Evolutionary conservation across 805 yeast species (phyloP).

Genomic region (Nadsonia fulvescens): DNA sequence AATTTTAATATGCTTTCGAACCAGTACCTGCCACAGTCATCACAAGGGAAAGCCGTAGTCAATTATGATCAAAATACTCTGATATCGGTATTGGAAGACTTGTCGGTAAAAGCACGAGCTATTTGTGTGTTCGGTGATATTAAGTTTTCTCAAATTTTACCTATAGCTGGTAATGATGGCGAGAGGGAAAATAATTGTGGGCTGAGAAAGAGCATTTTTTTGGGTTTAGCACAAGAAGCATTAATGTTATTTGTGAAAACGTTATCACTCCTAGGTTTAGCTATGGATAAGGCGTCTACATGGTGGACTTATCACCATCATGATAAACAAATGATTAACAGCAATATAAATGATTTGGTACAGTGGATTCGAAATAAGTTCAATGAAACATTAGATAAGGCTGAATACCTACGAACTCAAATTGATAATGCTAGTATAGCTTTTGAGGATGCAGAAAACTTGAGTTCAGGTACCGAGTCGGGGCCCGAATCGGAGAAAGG

Average conservation of each 20-base stretch:
- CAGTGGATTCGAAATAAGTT: constrained; percentile 86
- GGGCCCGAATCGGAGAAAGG: constrained; percentile 1
- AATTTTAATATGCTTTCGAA: too few species aligned
- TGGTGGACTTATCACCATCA: constrained; percentile 63
- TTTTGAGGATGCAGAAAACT: constrained; percentile 6
- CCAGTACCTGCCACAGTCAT: too few species aligned
- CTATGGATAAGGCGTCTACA: constrained; percentile 67
- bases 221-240: constrained; percentile 61
- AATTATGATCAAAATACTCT: too few species aligned
- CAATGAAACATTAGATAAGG: constrained; percentile 77
- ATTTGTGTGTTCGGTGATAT: constrained; percentile 79
- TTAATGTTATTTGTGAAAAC: constrained; percentile 71
- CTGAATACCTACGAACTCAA: constrained; percentile 54
- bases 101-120: constrained; percentile 84
- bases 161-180: constrained; percentile 29
- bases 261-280: constrained; percentile 61
- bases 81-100: constrained; percentile 56
- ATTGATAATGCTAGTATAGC: constrained; percentile 24
- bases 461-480: background rate
- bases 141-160: constrained; percentile 70
- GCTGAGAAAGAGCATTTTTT: constrained; percentile 13
- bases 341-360: constrained; percentile 29
- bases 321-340: constrained; percentile 15
- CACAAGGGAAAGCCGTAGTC: too few species aligned
- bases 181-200: constrained; percentile 8